Percentiles rank a stretch among this genome's conserved stretches.
Conservation (phyloP, 2,329 filamentous ascomycete genomes). For the Fusarium marasasianum region DNA sequence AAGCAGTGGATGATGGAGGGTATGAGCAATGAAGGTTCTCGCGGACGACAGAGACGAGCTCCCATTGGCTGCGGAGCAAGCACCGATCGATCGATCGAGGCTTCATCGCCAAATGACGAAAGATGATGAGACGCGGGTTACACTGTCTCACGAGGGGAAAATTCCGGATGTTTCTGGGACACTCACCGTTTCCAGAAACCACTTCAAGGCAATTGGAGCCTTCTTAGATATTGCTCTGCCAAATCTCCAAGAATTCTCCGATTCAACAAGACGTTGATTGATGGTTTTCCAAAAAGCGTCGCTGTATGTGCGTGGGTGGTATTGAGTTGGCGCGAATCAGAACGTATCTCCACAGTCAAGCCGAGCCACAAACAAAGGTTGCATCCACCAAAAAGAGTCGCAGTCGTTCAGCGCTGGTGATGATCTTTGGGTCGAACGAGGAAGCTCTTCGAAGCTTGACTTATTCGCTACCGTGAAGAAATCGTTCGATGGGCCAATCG, state of each 20-base stretch:
- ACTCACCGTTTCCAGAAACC: constrained; percentile 26
- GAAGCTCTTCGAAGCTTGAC: neutral
- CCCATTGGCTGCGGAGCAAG: constrained; percentile 38
- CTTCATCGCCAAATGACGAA: constrained; percentile 40
- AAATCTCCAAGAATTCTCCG: neutral
- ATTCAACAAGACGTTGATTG: neutral
- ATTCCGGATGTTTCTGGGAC: constrained; percentile 10
- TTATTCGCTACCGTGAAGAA: neutral
- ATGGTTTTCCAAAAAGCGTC: neutral
- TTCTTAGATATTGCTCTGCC: neutral
- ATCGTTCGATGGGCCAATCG: neutral
- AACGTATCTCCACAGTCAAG: constrained; percentile 20
- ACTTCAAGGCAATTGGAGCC: neutral
- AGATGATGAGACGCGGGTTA: constrained; percentile 20
- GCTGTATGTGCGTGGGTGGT: neutral
- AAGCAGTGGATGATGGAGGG: neutral
- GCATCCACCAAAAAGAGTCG: constrained; percentile 9
- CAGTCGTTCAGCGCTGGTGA: neutral
- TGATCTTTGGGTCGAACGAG: neutral
- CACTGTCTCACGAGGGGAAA: constrained; percentile 14
- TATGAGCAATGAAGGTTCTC: constrained; percentile 18
- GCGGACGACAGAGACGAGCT: neutral
- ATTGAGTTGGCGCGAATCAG: neutral
- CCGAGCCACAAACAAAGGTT: neutral
- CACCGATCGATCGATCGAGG: constrained; percentile 49